Conservation (phyloP, 306 rosid genomes). For the Gynostemma pentaphyllum region DNA sequence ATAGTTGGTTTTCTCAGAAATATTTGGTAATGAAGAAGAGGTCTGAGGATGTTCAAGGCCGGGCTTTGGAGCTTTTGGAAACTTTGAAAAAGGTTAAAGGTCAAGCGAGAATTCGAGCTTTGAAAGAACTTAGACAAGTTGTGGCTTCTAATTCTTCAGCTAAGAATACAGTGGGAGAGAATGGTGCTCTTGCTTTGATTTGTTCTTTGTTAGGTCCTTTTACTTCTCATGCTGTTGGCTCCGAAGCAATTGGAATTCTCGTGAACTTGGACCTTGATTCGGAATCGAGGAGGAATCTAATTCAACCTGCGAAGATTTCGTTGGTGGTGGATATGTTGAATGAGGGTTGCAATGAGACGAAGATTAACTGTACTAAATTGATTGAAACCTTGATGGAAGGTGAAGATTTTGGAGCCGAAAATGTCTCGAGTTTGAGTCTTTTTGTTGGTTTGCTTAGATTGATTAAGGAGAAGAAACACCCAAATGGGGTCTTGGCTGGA, state of each 20-base stretch:
- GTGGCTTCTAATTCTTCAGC: slow-evolving; percentile 30
- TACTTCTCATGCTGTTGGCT: slow-evolving; percentile 73
- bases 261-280: slow-evolving; percentile 38
- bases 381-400: slow-evolving; percentile 39
- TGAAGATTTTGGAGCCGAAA: slow-evolving; percentile 25
- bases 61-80: slow-evolving; percentile 42
- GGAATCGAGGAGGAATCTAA: slow-evolving; percentile 34
- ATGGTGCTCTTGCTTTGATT: slow-evolving; percentile 35
- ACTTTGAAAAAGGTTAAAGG: slow-evolving; percentile 54
- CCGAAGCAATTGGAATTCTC: slow-evolving; percentile 61
- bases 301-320: slow-evolving; percentile 58
- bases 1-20: slow-evolving; percentile 57
- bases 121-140: slow-evolving; percentile 39
- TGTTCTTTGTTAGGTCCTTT: slow-evolving; percentile 58
- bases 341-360: slow-evolving; percentile 66
- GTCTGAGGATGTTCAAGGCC: slow-evolving; percentile 56
- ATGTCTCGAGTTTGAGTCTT: slow-evolving; percentile 52
- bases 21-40: slow-evolving; percentile 44
- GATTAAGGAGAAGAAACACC: slow-evolving; percentile 50
- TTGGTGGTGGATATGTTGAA: slow-evolving; percentile 64
- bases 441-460: slow-evolving; percentile 57
- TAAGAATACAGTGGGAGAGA: slow-evolving; percentile 26
- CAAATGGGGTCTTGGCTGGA: slow-evolving; percentile 45
- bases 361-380: slow-evolving; percentile 64
- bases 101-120: slow-evolving; percentile 57